phyloP scores from a whole-genome alignment of 202 grass and related monocot genomes.

The Hordeum pubiflorum region DNA sequence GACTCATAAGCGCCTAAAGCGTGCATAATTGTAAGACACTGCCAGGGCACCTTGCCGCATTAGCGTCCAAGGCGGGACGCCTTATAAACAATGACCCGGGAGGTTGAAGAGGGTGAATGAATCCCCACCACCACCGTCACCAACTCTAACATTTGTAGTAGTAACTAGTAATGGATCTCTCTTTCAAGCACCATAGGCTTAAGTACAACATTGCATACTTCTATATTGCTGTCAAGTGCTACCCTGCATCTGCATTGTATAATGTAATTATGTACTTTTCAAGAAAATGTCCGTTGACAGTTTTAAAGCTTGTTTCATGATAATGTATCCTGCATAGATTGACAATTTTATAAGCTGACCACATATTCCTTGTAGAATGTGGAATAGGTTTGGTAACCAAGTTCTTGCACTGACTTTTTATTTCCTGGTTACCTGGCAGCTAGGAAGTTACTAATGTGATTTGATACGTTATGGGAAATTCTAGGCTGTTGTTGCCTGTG shows the following conservation, averaged over 20 bases:
- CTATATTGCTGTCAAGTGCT: not conserved
- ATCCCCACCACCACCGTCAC: not conserved
- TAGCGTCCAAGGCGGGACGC: no score
- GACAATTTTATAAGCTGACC: not conserved
- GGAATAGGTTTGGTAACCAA: not conserved
- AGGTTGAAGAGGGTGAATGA: not conserved
- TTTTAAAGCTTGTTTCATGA: not conserved
- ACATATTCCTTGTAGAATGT: not conserved
- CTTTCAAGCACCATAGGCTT: constrained; percentile 14
- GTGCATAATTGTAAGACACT: no score
- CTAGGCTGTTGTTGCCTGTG: not conserved
- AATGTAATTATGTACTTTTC: constrained; percentile 6
- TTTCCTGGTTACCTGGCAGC: not conserved
- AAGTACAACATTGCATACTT: not conserved
- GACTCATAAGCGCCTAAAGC: no score
- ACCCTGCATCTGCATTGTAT: constrained; percentile 8
- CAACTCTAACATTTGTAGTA: not conserved
- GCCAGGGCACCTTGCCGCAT: no score
- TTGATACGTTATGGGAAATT: constrained; percentile 1
- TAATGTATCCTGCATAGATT: constrained; percentile 6
- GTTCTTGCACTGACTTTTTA: not conserved
- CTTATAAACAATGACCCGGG: not conserved
- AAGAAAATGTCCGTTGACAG: not conserved
- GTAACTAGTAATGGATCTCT: not conserved
- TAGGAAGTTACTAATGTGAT: not conserved